Base-by-base conservation (phyloP, 1,139 yeast genomes). In the Hyphopichia burtonii region DNA sequence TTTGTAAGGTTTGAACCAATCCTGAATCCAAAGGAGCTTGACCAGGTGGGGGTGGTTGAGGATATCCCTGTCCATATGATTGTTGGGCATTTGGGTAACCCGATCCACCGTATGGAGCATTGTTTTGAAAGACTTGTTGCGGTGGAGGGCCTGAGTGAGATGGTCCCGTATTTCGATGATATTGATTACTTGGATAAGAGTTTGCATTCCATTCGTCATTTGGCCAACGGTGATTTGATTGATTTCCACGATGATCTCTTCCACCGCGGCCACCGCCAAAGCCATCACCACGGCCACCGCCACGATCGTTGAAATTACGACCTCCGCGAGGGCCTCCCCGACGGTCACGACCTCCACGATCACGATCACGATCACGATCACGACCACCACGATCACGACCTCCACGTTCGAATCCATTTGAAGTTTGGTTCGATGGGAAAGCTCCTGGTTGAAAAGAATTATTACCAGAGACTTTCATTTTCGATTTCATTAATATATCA, bases 1-100 rank as follows among this genome's bases (percentile, higher is more conserved):
- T 69, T 54, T 77, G 81, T 40, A 80, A 56, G 6, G 68, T 59
- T 38, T 66, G 69, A 31, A 65, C 41, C 19, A 58, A 45, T 34
- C 46, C 44, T 12, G 51, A 32, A 17, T 37, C 39, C 30, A 31
- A 10, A 31, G 37, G 41, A 14, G 39, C 38, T 16, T 41, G 40
- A 32, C 17, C 25, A 32, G 32, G 18, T 18, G 2, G 35, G 8
- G 31, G 39, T 16, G 34, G 22, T n/a, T 40, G 41, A 3, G 42
- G 46, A 20, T 44, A 39, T 15, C 44, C 44, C 14, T 44, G 43
- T 14, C 42, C 41, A 25, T 31, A 31, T 9, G 34, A 43, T 27
- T 35, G 47, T 18, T 42, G 41, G 14, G 40, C 42, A n/a, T 43
- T 35, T 11, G 23, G 23, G 12, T 22, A 9, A 34, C 38, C 33